Percentiles rank a stretch among this genome's conserved stretches.
Conservation (phyloP, 306 rosid species). For the Fragaria nilgerrensis region DNA sequence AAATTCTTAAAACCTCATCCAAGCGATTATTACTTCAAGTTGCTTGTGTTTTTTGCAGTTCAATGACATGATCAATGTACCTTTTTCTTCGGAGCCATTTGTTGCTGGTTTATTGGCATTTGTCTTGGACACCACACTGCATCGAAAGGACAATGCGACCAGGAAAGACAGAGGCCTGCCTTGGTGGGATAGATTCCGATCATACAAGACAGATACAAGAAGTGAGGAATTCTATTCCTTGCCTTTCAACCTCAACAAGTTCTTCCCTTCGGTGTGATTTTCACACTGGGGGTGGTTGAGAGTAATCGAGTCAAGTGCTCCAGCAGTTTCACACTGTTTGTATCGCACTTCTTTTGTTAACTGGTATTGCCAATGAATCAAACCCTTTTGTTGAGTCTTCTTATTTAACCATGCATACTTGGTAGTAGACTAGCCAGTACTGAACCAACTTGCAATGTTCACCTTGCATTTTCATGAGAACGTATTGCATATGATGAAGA, state of each 20-base stretch:
- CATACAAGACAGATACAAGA: conserved; percentile 73
- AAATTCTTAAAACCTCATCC: background rate
- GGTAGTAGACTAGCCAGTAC: background rate
- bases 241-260: conserved; percentile 92
- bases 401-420: background rate
- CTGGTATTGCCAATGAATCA: background rate
- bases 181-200: conserved; percentile 83
- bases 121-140: conserved; percentile 62
- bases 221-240: conserved; percentile 88
- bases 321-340: background rate
- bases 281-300: background rate
- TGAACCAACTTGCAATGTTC: background rate
- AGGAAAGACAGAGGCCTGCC: conserved; percentile 82
- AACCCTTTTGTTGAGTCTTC: background rate
- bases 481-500: background rate
- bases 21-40: background rate
- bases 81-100: conserved; percentile 77
- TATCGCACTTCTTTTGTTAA: background rate
- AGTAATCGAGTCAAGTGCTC: background rate
- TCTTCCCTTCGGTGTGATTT: conserved; percentile 79
- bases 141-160: conserved; percentile 56
- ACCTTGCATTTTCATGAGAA: background rate
- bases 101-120: conserved; percentile 75
- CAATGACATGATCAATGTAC: conserved; percentile 94
- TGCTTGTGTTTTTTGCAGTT: conserved; percentile 46